Evolutionary conservation across 495 filamentous ascomycete genomes (phyloP), one percentile per base, ranked within the genome.

Genomic region (Podospora tetraspora): DNA sequence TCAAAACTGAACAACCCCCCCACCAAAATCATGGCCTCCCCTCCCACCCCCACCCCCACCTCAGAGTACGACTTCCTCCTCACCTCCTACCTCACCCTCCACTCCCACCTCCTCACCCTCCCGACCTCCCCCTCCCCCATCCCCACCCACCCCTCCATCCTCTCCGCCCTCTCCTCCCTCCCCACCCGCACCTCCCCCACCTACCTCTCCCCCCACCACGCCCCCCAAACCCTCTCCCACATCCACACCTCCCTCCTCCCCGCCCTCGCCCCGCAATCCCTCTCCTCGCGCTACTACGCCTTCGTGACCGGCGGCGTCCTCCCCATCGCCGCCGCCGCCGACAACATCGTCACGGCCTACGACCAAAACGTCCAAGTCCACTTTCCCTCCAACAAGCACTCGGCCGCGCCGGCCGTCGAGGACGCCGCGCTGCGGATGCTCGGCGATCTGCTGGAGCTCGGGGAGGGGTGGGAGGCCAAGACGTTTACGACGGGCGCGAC

Each of bases 401-500:
- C 88, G 0, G 83, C 92, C 16, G 83, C 87, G 19, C 94, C 92
- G 0, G 86, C 86, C 21, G 85, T 97, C 29, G 94, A 97, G 77
- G 85, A 87, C 67, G 79, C 79, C 34, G 87, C 94, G 0, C 79
- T 97, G 61, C 73, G 80, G 13, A 84, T 97, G 80, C 79, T 97
- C 0, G 76, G 87, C 30, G 82, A 90, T 65, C 79, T 97, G 3
- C 78, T 97, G 13, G 74, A 78, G 6, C 78, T 97, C 1, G 79
- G 84, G n/a, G 75, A 75, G 0, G 66, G 63, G 10, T 92, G 85
- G 84, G 69, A 73, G 1, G 88, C 87, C 16, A 83, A 87, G 22
- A 93, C 88, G 0, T 95, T 97, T 71, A 97, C 93, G 1, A 98
- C 94, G 0, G 94, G 94, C 1, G 94, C 92, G 1, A 97, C 94